These are phyloP conservation scores for Pythium aphanidermatum DNA, from an alignment of 352 stramenopile species.

Conservation along the genomic window DNA sequence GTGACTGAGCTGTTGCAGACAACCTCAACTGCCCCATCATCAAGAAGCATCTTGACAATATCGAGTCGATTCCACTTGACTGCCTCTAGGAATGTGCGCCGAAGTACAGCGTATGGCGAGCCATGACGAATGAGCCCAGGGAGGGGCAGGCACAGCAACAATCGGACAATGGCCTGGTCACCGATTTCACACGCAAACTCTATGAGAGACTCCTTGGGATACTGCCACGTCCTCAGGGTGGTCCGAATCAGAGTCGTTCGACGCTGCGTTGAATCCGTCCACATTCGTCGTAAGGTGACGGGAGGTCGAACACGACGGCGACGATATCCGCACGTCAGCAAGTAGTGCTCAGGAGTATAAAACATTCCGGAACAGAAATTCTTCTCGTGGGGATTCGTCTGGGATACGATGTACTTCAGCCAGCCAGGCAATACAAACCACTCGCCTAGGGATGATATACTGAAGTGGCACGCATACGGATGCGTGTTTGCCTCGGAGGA, in stretches of 20 bases:
- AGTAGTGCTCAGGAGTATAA: conserved; percentile 28
- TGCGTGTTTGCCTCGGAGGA: conserved; percentile 34
- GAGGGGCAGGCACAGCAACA: conserved; percentile 12
- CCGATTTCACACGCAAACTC: conserved; percentile 22
- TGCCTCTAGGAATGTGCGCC: conserved; percentile 48
- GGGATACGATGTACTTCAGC: conserved; percentile 31
- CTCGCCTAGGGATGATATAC: conserved; percentile 33
- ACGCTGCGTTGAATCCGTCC: too few species aligned
- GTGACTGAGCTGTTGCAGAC: background rate
- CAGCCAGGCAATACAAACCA: conserved; percentile 61
- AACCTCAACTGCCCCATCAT: background rate
- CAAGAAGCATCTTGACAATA: conserved; percentile 36
- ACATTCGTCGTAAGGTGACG: background rate
- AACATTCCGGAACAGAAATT: conserved; percentile 14
- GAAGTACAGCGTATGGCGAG: conserved; percentile 33
- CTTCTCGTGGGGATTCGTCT: conserved; percentile 23
- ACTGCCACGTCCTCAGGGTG: conserved; percentile 20
- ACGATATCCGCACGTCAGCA: conserved; percentile 40
- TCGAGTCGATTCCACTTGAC: conserved; percentile 55
- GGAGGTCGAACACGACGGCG: conserved; percentile 17
- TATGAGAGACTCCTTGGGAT: conserved; percentile 17
- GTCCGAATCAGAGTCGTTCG: conserved; percentile 5
- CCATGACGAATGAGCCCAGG: conserved; percentile 1
- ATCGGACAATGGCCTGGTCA: conserved; percentile 10
- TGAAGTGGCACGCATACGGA: conserved; percentile 42